Evolutionary conservation across 768 basidiomycete species (phyloP).

Genomic region (Imleria badia): DNA sequence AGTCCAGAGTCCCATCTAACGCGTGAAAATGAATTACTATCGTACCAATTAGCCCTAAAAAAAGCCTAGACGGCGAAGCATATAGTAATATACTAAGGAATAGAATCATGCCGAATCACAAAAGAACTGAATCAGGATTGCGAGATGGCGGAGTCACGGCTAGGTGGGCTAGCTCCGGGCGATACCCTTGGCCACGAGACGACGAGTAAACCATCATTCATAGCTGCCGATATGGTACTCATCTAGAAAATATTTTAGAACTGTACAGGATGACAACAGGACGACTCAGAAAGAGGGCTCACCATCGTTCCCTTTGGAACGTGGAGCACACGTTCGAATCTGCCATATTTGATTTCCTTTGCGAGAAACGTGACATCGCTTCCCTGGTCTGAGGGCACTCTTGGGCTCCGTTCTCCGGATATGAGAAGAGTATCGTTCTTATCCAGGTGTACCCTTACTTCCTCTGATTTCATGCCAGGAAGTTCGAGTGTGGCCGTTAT

Average conservation of each 20-base stretch:
- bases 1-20: not conserved
- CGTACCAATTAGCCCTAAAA: conserved; percentile 9
- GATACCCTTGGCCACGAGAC: conserved; percentile 39
- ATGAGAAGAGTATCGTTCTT: conserved; percentile 31
- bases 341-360: conserved; percentile 42
- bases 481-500: conserved; percentile 40
- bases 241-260: conserved; percentile 20
- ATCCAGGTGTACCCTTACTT: conserved; percentile 36
- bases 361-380: conserved; percentile 25
- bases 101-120: not conserved
- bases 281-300: conserved; percentile 7
- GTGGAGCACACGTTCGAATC: conserved; percentile 36
- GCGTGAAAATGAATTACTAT: not conserved
- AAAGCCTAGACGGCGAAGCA: not conserved
- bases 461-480: conserved; percentile 38
- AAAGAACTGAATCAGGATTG: conserved; percentile 1
- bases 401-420: conserved; percentile 33
- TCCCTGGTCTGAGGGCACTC: conserved; percentile 16
- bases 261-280: not conserved
- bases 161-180: conserved; percentile 13
- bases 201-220: conserved; percentile 39
- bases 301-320: conserved; percentile 40
- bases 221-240: conserved; percentile 38
- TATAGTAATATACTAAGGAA: not conserved
- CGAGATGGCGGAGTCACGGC: not conserved